Conservation (phyloP, 1,139 yeast genomes). For the Yamadazyma sp. region DNA sequence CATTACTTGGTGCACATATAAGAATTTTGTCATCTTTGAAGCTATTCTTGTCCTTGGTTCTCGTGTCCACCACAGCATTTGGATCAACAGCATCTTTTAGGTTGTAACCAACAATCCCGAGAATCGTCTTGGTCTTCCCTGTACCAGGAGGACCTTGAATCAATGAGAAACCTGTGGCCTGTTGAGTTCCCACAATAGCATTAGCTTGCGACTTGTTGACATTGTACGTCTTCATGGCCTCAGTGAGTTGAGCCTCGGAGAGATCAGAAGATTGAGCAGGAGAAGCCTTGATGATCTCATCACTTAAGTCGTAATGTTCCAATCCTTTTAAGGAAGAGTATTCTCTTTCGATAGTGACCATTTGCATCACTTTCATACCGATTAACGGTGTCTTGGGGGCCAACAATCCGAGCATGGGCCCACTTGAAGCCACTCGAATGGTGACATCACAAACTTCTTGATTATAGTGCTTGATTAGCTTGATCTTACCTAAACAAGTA, state of each 20-base stretch:
- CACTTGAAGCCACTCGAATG: constrained; percentile 59
- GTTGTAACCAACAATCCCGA: constrained; percentile 81
- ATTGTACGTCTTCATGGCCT: constrained; percentile 47
- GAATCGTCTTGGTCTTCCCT: constrained; percentile 94
- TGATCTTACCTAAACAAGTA: constrained; percentile 76
- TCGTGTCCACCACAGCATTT: constrained; percentile 4
- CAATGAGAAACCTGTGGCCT: constrained; percentile 74
- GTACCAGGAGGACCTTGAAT: constrained; percentile 99
- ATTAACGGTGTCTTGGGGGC: constrained; percentile 64
- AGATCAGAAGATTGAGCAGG: constrained; percentile 48
- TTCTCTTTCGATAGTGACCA: constrained; percentile 94
- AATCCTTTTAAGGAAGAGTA: constrained; percentile 80
- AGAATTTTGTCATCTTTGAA: constrained; percentile 46
- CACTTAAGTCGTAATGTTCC: constrained; percentile 72
- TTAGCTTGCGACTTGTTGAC: constrained; percentile 88
- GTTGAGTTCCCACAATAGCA: constrained; percentile 77
- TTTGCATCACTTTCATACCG: constrained; percentile 75
- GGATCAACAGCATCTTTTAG: constrained; percentile 14
- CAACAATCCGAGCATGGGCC: constrained; percentile 52
- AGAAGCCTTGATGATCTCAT: constrained; percentile 62
- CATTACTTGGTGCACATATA: constrained; percentile 98
- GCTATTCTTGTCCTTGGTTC: constrained; percentile 5
- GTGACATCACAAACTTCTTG: constrained; percentile 73
- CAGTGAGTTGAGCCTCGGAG: constrained; percentile 33
- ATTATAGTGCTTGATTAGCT: constrained; percentile 65